These are phyloP conservation scores for Verruconis gallopava DNA, from an alignment of 2,329 filamentous ascomycete genomes.

Conservation along the genomic window DNA sequence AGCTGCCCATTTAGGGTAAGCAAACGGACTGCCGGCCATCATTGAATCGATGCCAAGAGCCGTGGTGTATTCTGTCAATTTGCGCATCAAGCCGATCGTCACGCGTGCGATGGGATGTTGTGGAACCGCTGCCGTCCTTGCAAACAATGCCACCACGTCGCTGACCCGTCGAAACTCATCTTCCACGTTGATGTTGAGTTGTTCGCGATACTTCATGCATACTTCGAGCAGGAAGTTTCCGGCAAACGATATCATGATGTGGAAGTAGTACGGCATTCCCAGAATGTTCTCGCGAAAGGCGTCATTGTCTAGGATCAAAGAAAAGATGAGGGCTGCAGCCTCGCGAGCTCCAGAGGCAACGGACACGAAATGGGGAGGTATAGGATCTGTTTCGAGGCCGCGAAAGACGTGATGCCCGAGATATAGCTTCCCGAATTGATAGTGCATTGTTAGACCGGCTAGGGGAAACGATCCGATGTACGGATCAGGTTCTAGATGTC, in stretches of 20 bases:
- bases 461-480: slow-evolving; percentile 37
- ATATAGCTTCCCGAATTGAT: slow-evolving; percentile 41
- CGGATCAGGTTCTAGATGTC: slow-evolving; percentile 28
- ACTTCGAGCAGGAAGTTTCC: slow-evolving; percentile 40
- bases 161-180: slow-evolving; percentile 18
- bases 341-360: slow-evolving; percentile 35
- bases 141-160: neutral
- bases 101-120: neutral
- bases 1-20: neutral
- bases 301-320: slow-evolving; percentile 30
- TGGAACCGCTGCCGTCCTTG: neutral
- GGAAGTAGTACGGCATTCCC: slow-evolving; percentile 39
- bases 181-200: slow-evolving; percentile 25
- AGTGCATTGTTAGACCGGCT: slow-evolving; percentile 39
- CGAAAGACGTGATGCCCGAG: slow-evolving; percentile 38
- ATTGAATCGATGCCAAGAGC: neutral
- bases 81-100: neutral
- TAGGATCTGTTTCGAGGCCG: slow-evolving; percentile 33
- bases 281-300: slow-evolving; percentile 29
- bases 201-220: slow-evolving; percentile 29
- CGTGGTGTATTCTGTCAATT: neutral
- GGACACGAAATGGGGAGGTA: slow-evolving; percentile 35
- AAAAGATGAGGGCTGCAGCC: slow-evolving; percentile 33
- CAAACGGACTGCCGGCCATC: neutral
- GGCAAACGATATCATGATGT: slow-evolving; percentile 41